Base-by-base conservation (phyloP, 1,139 yeast genomes). In the Yamadazyma membranifaciens region DNA sequence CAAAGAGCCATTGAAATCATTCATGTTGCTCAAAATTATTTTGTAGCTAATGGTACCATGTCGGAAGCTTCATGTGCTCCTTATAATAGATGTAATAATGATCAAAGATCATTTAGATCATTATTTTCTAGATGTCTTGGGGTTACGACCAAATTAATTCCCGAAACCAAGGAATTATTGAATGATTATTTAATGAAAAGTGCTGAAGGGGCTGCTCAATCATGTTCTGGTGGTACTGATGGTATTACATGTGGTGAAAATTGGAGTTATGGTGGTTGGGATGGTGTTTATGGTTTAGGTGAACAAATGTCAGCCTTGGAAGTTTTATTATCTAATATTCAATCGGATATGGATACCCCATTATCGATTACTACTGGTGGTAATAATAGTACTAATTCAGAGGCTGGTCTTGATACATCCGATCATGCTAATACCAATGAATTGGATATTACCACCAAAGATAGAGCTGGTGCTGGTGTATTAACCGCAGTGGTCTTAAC, bases 251-350 rank as follows among this genome's bases (percentile, higher is more conserved):
- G 94, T 63, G 92, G 92, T 20, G 65, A 77, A 48, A 67, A 75
- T 53, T 86, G 94, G 94, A 53, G 68, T 11, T 55, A 57, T 30
- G 63, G 60, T 27, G 64, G 70, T 9, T 81, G 85, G 80, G 94
- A 86, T 62, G 82, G 79, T 3, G 54, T 57, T 33, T 84, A 73
- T 55, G 94, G 95, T 5, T 65, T 87, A 16, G 95, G 95, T 31
- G 92, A 87, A 59, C 91, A 87, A 57, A 78, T 83, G 74, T 68
- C 76, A 40, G 91, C 95, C 0, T 65, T 87, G 44, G 95, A 85
- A 54, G 76, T 78, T n/a, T 73, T 87, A 38, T 52, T 62, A 40
- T 59, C 70, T 27, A 58, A 69, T 44, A 50, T 62, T 22, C 62
- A 56, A 37, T 49, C 47, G 9, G 55, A 59, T 11, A 51, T 56